Conservation (phyloP, 1,139 yeast species). For the Suhomyces anneliseae region DNA sequence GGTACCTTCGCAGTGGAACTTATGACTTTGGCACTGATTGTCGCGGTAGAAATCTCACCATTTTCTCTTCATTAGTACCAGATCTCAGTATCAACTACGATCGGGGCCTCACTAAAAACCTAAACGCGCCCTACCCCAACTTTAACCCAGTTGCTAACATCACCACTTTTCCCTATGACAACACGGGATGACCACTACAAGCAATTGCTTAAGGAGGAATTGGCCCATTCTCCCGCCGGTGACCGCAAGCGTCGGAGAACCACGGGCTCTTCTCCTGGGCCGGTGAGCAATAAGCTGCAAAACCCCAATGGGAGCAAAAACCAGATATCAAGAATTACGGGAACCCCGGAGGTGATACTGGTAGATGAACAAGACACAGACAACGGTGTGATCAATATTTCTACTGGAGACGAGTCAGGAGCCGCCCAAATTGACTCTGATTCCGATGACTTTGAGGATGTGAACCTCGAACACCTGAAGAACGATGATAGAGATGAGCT, state of each 20-base stretch:
- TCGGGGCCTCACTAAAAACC: neutral
- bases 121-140: neutral
- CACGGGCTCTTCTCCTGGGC: neutral
- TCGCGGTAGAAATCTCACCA: too few relatives aligned
- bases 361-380: neutral
- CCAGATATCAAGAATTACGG: neutral
- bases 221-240: neutral
- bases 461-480: conserved; percentile 15
- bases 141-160: too few relatives aligned
- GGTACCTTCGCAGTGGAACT: too few relatives aligned
- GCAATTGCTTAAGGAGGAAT: conserved; percentile 2
- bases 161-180: neutral
- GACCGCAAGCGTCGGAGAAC: neutral
- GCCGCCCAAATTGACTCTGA: conserved; percentile 3
- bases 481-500: neutral
- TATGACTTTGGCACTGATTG: too few relatives aligned
- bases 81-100: too few relatives aligned
- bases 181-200: conserved; percentile 4
- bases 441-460: conserved; percentile 13
- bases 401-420: neutral
- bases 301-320: neutral
- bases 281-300: neutral
- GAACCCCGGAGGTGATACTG: neutral
- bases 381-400: neutral
- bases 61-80: too few relatives aligned